Conservation (phyloP, 2,329 filamentous ascomycete species). For the Seiridium unicorne region DNA sequence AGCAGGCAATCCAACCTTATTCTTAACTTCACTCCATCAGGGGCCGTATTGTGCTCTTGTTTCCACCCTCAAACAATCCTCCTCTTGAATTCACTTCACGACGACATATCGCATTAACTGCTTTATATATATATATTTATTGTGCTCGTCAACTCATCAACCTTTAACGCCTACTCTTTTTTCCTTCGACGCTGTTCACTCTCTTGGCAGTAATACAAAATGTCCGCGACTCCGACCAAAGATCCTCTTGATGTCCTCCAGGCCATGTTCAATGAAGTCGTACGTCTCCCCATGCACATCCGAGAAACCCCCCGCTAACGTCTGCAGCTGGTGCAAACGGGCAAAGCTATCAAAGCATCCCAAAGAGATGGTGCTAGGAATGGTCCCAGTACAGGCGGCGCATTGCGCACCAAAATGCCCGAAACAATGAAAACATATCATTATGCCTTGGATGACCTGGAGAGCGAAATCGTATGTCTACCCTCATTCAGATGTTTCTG, state of each 20-base stretch:
- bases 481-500: rapidly evolving
- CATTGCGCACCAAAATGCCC: constrained; percentile 40
- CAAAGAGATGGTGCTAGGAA: constrained; percentile 43
- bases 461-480: constrained; percentile 52
- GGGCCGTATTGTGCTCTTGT: neutral
- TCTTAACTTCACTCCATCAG: constrained; percentile 6
- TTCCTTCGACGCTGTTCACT: neutral
- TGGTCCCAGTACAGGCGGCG: constrained; percentile 26
- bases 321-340: constrained; percentile 55
- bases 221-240: constrained; percentile 31
- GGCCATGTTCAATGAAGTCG: constrained; percentile 53
- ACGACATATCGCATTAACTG: too few relatives aligned
- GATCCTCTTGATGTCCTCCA: constrained; percentile 49
- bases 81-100: neutral
- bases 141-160: too few relatives aligned
- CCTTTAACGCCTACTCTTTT: too few relatives aligned
- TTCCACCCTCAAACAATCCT: neutral
- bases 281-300: constrained; percentile 30
- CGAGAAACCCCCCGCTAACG: neutral
- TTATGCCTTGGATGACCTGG: constrained; percentile 53
- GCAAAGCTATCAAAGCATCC: constrained; percentile 52
- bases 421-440: constrained; percentile 50
- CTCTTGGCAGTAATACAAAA: constrained; percentile 9
- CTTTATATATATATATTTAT: too few relatives aligned
- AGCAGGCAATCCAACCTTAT: constrained; percentile 4